Evolutionary conservation across 108 stramenopile genomes (phyloP), one percentile per base, ranked within the genome.

Genomic region (Conticribra guillardii): DNA sequence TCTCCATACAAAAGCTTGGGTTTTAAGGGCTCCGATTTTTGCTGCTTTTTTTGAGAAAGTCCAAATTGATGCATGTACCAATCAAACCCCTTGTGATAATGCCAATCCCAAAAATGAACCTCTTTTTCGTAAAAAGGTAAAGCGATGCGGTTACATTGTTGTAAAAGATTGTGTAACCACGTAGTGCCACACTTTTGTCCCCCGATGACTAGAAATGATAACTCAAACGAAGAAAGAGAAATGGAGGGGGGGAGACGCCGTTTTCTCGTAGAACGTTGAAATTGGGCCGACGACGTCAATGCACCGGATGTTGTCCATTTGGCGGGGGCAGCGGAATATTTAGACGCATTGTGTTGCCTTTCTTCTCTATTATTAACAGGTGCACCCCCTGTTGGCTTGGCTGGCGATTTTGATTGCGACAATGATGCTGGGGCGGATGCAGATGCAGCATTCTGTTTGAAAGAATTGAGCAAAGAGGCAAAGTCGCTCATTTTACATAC

Each of bases 81-180:
- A 11, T 74, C 64, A 24, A 75, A 53, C 11, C 83, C 82, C 47
- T 69, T 87, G 32, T 71, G 50, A 30, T 70, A 61, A 63, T 87
- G 69, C 86, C 83, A 84, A 59, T 87, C 86, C 83, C 83, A 87
- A 51, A 79, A 87, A 34, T 87, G 86, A 15, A 87, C 74, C 54
- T 87, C 86, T 68, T 87, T 87, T 53, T 71, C 67, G 9, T 61
- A n/a, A 5, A 30, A 21, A 5, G 83, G 73, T 2, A 87, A 61
- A 5, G 54, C 18, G 26, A 85, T 11, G 7, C 28, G 28, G 5
- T 53, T 46, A 62, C 73, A 70, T 54, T 72, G 54, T 33, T 55
- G 50, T 44, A 88, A 58, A 45, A 80, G 71, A 51, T 60, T 65
- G 71, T 88, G 79, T 26, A 88, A 31, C 87, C 87, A 85, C 11